Base-by-base conservation (phyloP, 2,329 filamentous ascomycete species). In the Exophiala sp. region DNA sequence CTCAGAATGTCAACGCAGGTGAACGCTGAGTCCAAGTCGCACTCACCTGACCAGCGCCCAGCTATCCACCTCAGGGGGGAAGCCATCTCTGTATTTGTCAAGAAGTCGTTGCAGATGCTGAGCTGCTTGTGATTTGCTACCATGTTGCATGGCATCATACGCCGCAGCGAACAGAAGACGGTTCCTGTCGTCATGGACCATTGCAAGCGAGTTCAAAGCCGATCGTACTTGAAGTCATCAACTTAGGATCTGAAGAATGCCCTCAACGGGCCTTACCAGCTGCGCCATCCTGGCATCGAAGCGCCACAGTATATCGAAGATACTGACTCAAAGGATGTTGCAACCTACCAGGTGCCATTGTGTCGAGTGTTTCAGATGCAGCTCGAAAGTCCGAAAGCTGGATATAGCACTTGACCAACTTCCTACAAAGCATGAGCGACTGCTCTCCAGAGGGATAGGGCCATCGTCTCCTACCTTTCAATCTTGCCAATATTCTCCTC, bases 101-200 rank as follows among this genome's bases (percentile, higher is more conserved):
- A 85, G 68, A 1, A 88, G 70, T 50, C 76, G 72, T 57, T 79
- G 78, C 40, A 90, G 64, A 9, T 79, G 77, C 23, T 72, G 65
- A 10, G 83, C 68, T 1, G 82, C 78, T 55, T 83, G 80, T 0
- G 70, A 55, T 43, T 77, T 81, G 53, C 88, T 79, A 0, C 81
- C 80, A 1, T 72, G 70, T 55, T 80, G 73, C 43, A 89, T 82
- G 2, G 88, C 85, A 64, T 94, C 88, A 22, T 88, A 70, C 18
- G 88, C 79, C 60, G 89, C 95, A 1, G 88, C 86, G 57, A 90
- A 88, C 1, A 96, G 72, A 37, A 88, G 78, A 11, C 81, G 80
- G 16, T 82, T 77, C 18, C 76, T 73, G 1, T 70, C 64, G 35
- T 50, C 51, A 22, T 55, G 55, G n/a, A 43, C 24, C 3, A 35